A percentile compares a stretch with the other conserved stretches of the same genome.
phyloP scores from a whole-genome alignment of 1,139 yeast genomes.

The Saccharomyces hybrid region DNA sequence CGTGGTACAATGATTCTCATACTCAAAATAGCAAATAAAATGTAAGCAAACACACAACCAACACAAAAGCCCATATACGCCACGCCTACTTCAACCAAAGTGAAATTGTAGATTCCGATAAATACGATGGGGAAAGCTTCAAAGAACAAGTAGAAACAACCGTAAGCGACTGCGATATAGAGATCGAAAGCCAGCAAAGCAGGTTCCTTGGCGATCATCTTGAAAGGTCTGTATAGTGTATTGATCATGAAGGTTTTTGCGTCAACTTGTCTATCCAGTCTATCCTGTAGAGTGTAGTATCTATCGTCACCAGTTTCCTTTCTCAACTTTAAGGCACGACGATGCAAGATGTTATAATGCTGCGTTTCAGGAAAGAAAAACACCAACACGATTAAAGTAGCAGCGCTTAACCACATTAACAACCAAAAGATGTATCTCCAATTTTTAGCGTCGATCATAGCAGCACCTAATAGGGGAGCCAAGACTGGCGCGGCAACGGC shows the following conservation, averaged over 20 bases:
- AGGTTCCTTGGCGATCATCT: slow-evolving; percentile 32
- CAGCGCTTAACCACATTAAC: slow-evolving; percentile 31
- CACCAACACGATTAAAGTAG: slow-evolving; percentile 21
- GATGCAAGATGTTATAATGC: slow-evolving; percentile 38
- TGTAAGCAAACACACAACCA: slow-evolving; percentile 17
- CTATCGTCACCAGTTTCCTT: slow-evolving; percentile 40
- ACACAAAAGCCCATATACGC: slow-evolving; percentile 21
- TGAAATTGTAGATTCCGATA: slow-evolving; percentile 39
- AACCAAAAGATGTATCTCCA: slow-evolving; percentile 48
- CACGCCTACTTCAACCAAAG: slow-evolving; percentile 23
- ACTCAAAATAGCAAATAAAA: slow-evolving; percentile 11
- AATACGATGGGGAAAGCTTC: slow-evolving; percentile 48
- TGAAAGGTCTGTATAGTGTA: slow-evolving; percentile 45
- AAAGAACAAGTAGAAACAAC: too few relatives aligned
- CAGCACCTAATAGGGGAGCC: slow-evolving; percentile 57
- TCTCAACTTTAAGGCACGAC: slow-evolving; percentile 44
- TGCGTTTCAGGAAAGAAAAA: slow-evolving; percentile 47
- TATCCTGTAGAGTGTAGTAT: slow-evolving; percentile 32
- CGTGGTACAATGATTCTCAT: slow-evolving; percentile 9
- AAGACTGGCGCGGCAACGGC: slow-evolving; percentile 54
- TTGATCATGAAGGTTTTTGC: slow-evolving; percentile 32
- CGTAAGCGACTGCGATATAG: slow-evolving; percentile 39
- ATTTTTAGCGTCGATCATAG: slow-evolving; percentile 37
- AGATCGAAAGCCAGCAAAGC: slow-evolving; percentile 16
- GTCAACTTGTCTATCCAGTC: slow-evolving; percentile 30